These are phyloP conservation scores for Mucor plumbeus DNA, from an alignment of 371 early-diverging fungal species.

Conservation along the genomic window DNA sequence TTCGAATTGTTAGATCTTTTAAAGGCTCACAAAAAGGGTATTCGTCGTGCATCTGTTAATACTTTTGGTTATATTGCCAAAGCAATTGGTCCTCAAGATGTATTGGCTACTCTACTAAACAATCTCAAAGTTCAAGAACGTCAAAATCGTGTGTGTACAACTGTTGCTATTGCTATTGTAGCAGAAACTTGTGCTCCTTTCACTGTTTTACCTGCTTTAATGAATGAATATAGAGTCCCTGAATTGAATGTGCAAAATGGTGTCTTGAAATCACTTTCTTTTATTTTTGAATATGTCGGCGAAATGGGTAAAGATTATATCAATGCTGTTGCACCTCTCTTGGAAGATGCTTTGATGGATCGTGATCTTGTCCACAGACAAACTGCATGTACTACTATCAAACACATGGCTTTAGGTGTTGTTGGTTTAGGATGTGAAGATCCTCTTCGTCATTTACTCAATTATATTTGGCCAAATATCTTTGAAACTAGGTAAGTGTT, in stretches of 20 bases:
- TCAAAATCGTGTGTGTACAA: constrained; percentile 98
- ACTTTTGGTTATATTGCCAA: constrained; percentile 99
- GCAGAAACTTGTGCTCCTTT: constrained; percentile 95
- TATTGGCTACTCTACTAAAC: constrained; percentile 94
- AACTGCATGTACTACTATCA: constrained; percentile 94
- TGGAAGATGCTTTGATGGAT: constrained; percentile 98
- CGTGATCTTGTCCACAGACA: constrained; percentile 97
- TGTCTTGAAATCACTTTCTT: constrained; percentile 92
- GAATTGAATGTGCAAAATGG: constrained; percentile 98
- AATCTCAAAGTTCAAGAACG: constrained; percentile 98
- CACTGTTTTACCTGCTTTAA: constrained; percentile 95
- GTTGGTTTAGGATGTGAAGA: constrained; percentile 94
- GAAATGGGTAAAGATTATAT: constrained; percentile 97
- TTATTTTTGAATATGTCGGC: constrained; percentile 98
- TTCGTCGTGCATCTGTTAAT: constrained; percentile 94
- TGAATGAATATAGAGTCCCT: constrained; percentile 99
- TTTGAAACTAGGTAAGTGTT: constrained; percentile 83
- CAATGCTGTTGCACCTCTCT: constrained; percentile 91
- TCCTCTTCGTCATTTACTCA: constrained; percentile 91
- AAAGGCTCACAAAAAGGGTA: constrained; percentile 95
- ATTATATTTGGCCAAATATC: constrained; percentile 97
- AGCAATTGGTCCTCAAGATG: constrained; percentile 99
- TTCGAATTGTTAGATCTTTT: constrained; percentile 96
- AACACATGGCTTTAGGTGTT: constrained; percentile 91
- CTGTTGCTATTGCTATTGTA: constrained; percentile 95